Conservation (phyloP, 1,284 basidiomycete genomes). For the Pisolithus thermaeus region DNA sequence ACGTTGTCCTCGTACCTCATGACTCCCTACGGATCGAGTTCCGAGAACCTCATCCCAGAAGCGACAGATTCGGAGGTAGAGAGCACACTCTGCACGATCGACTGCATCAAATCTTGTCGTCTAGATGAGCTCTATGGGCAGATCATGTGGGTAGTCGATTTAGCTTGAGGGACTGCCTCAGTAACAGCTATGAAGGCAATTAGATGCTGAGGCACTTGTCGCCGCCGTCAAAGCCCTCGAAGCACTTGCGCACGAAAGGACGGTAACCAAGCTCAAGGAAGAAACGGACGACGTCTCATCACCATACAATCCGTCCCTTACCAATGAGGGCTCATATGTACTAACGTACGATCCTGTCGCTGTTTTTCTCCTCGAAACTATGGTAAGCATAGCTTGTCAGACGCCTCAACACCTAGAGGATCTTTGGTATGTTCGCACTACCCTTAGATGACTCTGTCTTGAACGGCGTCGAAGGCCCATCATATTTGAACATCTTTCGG, state of each 20-base stretch:
- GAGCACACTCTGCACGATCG: conserved; percentile 90
- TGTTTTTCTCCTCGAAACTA: conserved; percentile 90
- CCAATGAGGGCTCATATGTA: conserved; percentile 40
- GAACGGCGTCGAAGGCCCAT: conserved; percentile 61
- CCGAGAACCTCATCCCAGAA: conserved; percentile 71
- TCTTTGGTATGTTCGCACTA: conserved; percentile 58
- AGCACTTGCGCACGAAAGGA: conserved; percentile 81
- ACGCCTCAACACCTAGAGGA: conserved; percentile 77
- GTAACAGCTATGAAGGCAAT: conserved; percentile 44
- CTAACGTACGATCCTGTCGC: conserved; percentile 93
- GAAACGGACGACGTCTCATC: conserved; percentile 50
- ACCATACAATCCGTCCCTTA: conserved; percentile 29
- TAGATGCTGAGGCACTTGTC: conserved; percentile 73
- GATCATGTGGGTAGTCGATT: conserved; percentile 62
- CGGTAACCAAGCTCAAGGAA: conserved; percentile 68
- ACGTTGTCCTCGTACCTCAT: conserved; percentile 95
- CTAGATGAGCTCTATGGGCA: conserved; percentile 93
- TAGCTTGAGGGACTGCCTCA: background rate
- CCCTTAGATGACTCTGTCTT: background rate
- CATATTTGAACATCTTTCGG: conserved; percentile 86
- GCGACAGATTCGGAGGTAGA: conserved; percentile 89
- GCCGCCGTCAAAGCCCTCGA: conserved; percentile 85
- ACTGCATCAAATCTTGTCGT: conserved; percentile 91
- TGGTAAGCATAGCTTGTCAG: conserved; percentile 82
- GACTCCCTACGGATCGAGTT: conserved; percentile 80